Percentiles rank a stretch among this genome's conserved stretches.
Evolutionary conservation across 495 filamentous ascomycete species (phyloP).

Genomic region (Aspergillus homomorphus): DNA sequence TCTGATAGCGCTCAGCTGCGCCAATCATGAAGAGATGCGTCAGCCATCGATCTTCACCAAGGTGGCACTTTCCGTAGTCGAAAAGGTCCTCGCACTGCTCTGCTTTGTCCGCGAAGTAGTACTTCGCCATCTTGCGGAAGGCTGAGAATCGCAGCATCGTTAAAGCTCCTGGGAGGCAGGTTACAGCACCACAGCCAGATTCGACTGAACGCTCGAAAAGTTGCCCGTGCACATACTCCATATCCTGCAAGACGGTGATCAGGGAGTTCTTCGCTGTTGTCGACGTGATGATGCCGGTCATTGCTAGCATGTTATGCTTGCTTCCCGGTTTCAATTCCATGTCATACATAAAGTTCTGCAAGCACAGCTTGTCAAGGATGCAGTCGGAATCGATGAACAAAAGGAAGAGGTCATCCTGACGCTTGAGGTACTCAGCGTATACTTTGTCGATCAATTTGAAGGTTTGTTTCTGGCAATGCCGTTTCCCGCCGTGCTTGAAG

Average conservation of each 20-base stretch:
- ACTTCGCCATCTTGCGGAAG: slow-evolving; percentile 95
- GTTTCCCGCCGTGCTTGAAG: slow-evolving; percentile 91
- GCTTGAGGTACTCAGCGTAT: slow-evolving; percentile 82
- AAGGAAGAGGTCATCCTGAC: slow-evolving; percentile 90
- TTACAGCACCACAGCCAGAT: slow-evolving; percentile 91
- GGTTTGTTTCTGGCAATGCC: slow-evolving; percentile 89
- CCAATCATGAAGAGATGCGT: slow-evolving; percentile 99
- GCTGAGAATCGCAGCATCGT: slow-evolving; percentile 96
- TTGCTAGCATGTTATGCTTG: slow-evolving; percentile 90
- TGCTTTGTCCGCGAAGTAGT: slow-evolving; percentile 97
- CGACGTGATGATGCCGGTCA: slow-evolving; percentile 97
- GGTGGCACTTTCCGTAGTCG: slow-evolving; percentile 91
- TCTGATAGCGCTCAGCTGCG: slow-evolving; percentile 87
- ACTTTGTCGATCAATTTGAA: slow-evolving; percentile 95
- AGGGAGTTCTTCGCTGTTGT: slow-evolving; percentile 87
- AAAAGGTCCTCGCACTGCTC: slow-evolving; percentile 96
- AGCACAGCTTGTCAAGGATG: slow-evolving; percentile 85
- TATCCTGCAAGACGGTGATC: slow-evolving; percentile 91
- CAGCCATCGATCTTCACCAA: slow-evolving; percentile 96
- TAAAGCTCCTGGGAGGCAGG: slow-evolving; percentile 89
- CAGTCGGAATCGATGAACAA: slow-evolving; percentile 99
- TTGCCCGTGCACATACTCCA: slow-evolving; percentile 98
- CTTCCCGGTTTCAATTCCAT: slow-evolving; percentile 98
- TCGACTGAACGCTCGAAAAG: slow-evolving; percentile 96
- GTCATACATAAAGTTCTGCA: slow-evolving; percentile 98